Evolutionary conservation across 805 yeast genomes (phyloP).

Genomic region (Torulaspora microellipsoides): DNA sequence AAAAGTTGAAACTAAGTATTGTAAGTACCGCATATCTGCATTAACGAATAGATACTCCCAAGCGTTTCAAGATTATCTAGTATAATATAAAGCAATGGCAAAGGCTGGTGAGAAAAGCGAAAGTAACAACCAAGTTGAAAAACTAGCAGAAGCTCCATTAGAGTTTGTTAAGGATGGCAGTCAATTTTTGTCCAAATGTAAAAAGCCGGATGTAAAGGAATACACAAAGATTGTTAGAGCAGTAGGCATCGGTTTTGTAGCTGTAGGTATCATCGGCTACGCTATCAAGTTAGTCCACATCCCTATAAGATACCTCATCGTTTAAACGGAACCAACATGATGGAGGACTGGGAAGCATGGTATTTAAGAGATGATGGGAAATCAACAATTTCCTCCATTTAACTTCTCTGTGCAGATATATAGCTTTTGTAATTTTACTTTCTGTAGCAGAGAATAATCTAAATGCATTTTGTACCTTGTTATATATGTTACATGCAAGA

Average conservation of each 20-base stretch:
- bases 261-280: slow-evolving; percentile 98
- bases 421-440: background rate
- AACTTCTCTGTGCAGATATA: too few species aligned
- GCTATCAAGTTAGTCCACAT: slow-evolving; percentile 90
- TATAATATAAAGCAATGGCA: slow-evolving; percentile 11
- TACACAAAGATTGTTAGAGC: slow-evolving; percentile 86
- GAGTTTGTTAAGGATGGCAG: slow-evolving; percentile 90
- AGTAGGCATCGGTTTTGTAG: slow-evolving; percentile 92
- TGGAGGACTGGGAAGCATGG: background rate
- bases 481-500: too few species aligned
- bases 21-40: too few species aligned
- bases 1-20: too few species aligned
- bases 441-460: background rate
- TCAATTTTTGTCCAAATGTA: slow-evolving; percentile 83
- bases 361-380: background rate
- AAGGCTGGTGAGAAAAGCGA: slow-evolving; percentile 30
- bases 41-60: too few species aligned
- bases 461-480: too few species aligned
- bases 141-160: slow-evolving; percentile 77
- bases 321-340: slow-evolving; percentile 38
- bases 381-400: too few species aligned
- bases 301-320: slow-evolving; percentile 94
- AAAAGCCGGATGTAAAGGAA: slow-evolving; percentile 88
- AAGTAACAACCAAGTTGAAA: slow-evolving; percentile 43
- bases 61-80: too few species aligned